A percentile compares a stretch with the other conserved stretches of the same genome.
Evolutionary conservation across 306 rosid species (phyloP).

Genomic region (Cajanus cajan): DNA sequence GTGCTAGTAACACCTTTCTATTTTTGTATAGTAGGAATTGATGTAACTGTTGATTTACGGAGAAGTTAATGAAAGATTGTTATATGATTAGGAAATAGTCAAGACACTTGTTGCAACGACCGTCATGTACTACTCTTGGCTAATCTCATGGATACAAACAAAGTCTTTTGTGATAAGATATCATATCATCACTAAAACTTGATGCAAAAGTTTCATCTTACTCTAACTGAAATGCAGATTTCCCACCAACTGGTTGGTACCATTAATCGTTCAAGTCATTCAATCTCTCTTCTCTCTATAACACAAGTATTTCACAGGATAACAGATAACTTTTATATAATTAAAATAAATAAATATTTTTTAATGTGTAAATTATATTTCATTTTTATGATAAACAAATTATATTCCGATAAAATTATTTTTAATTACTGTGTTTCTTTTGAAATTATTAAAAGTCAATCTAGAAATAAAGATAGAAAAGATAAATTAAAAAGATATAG

Average conservation of each 20-base stretch:
- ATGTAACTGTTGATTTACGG: constrained; percentile 41
- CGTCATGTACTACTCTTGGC: constrained; percentile 5
- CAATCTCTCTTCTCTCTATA: not conserved
- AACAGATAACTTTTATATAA: not conserved
- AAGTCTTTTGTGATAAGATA: not conserved
- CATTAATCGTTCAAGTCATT: not conserved
- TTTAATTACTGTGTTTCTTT: too few relatives aligned
- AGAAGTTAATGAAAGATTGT: constrained; percentile 44
- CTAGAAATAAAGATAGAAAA: too few relatives aligned
- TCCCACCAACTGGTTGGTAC: constrained; percentile 31
- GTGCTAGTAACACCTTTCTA: constrained; percentile 33
- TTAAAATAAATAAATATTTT: not conserved
- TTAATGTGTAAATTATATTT: not conserved
- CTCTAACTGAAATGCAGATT: not conserved
- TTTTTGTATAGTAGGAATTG: not conserved
- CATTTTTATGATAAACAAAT: too few relatives aligned
- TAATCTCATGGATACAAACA: not conserved
- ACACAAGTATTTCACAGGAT: not conserved
- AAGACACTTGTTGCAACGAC: constrained; percentile 35
- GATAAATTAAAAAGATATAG: too few relatives aligned
- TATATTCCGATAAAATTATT: too few relatives aligned
- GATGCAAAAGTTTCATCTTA: constrained; percentile 25
- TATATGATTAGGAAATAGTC: constrained; percentile 45
- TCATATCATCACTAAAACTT: constrained; percentile 21
- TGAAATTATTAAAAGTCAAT: too few relatives aligned